phyloP scores from a whole-genome alignment of 129 eudicot genomes.

The Centaurea solstitialis region DNA sequence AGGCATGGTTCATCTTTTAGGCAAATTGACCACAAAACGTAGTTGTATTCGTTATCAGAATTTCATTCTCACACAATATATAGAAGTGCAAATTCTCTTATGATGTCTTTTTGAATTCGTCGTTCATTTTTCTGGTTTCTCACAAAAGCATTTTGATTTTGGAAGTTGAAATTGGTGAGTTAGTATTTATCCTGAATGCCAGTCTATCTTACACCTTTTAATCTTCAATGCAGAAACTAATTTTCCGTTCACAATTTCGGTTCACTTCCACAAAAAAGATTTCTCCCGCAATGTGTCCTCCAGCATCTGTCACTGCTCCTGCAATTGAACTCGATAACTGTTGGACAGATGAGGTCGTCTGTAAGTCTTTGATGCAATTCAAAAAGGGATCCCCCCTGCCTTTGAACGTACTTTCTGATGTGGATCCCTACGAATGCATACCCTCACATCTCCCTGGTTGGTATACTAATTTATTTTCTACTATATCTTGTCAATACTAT shows the following conservation, averaged over 20 bases:
- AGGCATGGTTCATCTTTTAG: background rate
- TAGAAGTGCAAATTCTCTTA: background rate
- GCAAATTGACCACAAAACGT: background rate
- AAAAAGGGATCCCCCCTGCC: constrained; percentile 44
- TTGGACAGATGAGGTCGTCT: constrained; percentile 46
- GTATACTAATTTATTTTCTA: background rate
- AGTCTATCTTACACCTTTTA: constrained; percentile 4
- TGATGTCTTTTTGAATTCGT: background rate
- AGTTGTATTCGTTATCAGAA: background rate
- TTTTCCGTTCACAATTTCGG: background rate
- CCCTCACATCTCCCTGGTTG: constrained; percentile 75
- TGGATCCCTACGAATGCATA: constrained; percentile 53
- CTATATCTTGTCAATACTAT: background rate
- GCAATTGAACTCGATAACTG: constrained; percentile 23
- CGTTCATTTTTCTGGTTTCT: background rate
- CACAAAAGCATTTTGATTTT: background rate
- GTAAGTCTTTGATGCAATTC: constrained; percentile 27
- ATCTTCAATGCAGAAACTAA: constrained; percentile 17
- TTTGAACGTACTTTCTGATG: constrained; percentile 41
- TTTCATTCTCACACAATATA: background rate
- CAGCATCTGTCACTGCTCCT: constrained; percentile 34
- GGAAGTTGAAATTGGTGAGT: background rate
- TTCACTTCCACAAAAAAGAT: background rate
- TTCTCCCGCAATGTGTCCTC: constrained; percentile 54
- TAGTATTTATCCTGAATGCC: constrained; percentile 6